Evolutionary conservation across 352 stramenopile genomes (phyloP), one percentile per base, ranked within the genome.

Genomic region (Thraustotheca clavata): DNA sequence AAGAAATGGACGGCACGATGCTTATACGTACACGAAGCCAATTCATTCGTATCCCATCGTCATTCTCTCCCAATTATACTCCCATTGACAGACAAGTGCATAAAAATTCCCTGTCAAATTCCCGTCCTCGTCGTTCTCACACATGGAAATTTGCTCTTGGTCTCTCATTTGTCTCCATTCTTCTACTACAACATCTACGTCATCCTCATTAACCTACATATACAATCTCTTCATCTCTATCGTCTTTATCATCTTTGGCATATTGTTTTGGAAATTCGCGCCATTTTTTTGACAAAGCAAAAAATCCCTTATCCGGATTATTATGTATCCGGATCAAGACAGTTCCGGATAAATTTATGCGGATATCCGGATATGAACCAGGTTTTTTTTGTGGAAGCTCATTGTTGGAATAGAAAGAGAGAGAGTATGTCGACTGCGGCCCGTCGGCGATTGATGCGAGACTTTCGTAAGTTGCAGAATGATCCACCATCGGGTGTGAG

Each of bases 401-500:
- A 47, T 47, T 47, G 11, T 18, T 52, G 2, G 43, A 1, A 14
- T 9, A 26, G 43, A 31, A 1, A 43, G 38, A 43, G 20, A 16
- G 20, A 20, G 20, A 52, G 2, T 31, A 99, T 98, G 94, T 97
- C 92, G 49, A 98, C 94, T 38, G 87, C 91, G 67, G 95, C 96
- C 24, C 79, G 96, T 62, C 77, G 95, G 83, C 86, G 96, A 77
- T 81, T 99, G 59, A 94, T 99, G 79, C 86, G 94, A 61, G 96
- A 99, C 77, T 99, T 99, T 73, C 86, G 87, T 69, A 87, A 96
- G 71, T 86, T 99, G 27, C 96, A 99, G 77, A 98, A 98, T 70
- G 97, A 99, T 74, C 96, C 97, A 32, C 97, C 97, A 34, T 94
- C 84, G 33, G 97, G 96, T 34, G 94, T 99, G 14, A 98, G 90